A percentile compares a stretch with the other conserved stretches of the same genome.
Conservation (phyloP, 805 yeast genomes). For the Kazachstania viticola region DNA sequence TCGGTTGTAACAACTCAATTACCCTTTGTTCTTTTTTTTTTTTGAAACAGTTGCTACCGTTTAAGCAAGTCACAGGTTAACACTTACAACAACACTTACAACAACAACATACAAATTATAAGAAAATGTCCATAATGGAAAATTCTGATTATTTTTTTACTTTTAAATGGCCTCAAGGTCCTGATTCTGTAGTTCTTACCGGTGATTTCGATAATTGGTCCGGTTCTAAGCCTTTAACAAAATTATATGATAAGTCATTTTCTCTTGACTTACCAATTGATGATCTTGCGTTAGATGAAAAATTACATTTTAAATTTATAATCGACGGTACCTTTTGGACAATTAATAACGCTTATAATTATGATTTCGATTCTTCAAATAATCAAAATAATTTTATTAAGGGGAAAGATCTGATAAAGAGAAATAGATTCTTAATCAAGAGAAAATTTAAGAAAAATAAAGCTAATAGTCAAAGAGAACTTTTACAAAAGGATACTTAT, state of each 20-base stretch:
- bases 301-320: constrained; percentile 41
- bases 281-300: constrained; percentile 11
- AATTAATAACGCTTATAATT: constrained; percentile 28
- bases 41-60: too few relatives aligned
- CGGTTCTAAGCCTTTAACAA: constrained; percentile 23
- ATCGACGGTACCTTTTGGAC: constrained; percentile 57
- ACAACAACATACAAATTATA: too few relatives aligned
- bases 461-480: constrained; percentile 31
- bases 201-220: constrained; percentile 64
- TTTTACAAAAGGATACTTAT: constrained; percentile 24
- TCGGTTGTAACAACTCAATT: too few relatives aligned
- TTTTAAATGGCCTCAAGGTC: constrained; percentile 37
- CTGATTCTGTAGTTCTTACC: constrained; percentile 45
- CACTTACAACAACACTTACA: too few relatives aligned
- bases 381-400: constrained; percentile 29
- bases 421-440: constrained; percentile 26
- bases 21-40: too few relatives aligned
- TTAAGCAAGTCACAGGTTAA: too few relatives aligned
- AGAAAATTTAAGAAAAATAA: constrained; percentile 31
- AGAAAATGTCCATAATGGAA: too few relatives aligned
- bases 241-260: constrained; percentile 45
- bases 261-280: constrained; percentile 37
- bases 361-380: constrained; percentile 32
- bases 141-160: constrained; percentile 8
- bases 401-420: constrained; percentile 6